phyloP scores from a whole-genome alignment of 2,329 filamentous ascomycete species.

The Calonectria crousiana region DNA sequence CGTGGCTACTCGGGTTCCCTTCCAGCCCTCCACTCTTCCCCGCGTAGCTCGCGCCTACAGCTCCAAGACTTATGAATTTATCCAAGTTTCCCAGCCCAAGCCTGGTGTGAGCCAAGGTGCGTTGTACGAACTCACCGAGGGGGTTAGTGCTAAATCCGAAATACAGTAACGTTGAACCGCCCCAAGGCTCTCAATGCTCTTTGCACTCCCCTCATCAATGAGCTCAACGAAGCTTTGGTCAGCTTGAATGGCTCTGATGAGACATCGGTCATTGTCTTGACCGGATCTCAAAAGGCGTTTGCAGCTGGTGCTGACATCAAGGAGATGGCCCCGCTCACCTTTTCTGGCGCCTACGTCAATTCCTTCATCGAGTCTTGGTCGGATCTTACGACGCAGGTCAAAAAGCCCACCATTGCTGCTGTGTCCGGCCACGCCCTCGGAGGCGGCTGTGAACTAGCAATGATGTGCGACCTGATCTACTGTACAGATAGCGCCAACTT shows the following conservation, averaged over 20 bases:
- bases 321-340: conserved; percentile 95
- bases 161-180: conserved; percentile 87
- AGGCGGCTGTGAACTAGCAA: conserved; percentile 94
- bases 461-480: conserved; percentile 98
- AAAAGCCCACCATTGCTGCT: conserved; percentile 94
- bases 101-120: conserved; percentile 92
- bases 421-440: conserved; percentile 96
- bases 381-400: conserved; percentile 82
- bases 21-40: conserved; percentile 69
- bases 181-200: conserved; percentile 97
- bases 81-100: conserved; percentile 84
- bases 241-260: conserved; percentile 77
- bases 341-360: conserved; percentile 85
- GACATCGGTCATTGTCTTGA: conserved; percentile 84
- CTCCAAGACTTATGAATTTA: conserved; percentile 78
- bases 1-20: conserved; percentile 58
- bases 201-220: conserved; percentile 88
- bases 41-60: conserved; percentile 66
- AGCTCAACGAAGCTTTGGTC: conserved; percentile 84
- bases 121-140: conserved; percentile 28
- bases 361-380: conserved; percentile 99
- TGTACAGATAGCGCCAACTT: conserved; percentile 89
- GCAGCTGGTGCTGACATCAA: conserved; percentile 98
- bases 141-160: conserved; percentile 18
- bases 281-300: conserved; percentile 90